Percentiles rank a stretch among this genome's conserved stretches.
Conservation (phyloP, 179 eudicot species). For the Vitellaria paradoxa region DNA sequence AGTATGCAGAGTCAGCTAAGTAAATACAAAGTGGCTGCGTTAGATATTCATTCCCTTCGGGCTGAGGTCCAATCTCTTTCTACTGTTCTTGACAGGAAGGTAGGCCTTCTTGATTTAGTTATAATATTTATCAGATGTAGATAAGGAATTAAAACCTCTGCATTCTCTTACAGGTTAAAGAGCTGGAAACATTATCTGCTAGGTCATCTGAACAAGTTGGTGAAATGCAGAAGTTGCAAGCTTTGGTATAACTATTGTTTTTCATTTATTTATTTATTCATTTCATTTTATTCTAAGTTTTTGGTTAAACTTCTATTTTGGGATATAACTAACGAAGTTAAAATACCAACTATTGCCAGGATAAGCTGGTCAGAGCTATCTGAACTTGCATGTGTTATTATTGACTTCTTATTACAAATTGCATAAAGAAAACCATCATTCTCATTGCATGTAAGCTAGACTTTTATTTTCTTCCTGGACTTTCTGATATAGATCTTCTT, state of each 20-base stretch:
- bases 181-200: constrained; percentile 60
- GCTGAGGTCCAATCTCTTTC: constrained; percentile 79
- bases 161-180: constrained; percentile 49
- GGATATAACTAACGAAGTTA: neutral
- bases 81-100: constrained; percentile 70
- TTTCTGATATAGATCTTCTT: neutral
- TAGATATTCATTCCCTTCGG: constrained; percentile 75
- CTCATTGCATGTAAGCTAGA: neutral
- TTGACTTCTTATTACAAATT: neutral
- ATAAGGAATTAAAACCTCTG: neutral
- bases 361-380: neutral
- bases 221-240: constrained; percentile 62
- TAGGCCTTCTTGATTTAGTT: constrained; percentile 21
- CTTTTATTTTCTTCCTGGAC: neutral
- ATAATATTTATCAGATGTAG: neutral
- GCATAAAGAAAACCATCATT: neutral
- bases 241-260: constrained; percentile 47
- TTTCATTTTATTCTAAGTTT: neutral
- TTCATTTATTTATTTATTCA: too few species aligned
- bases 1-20: constrained; percentile 78
- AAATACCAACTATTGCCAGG: neutral
- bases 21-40: constrained; percentile 79
- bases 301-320: neutral
- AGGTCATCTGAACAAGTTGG: constrained; percentile 61
- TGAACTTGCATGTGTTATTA: neutral